Percentiles rank a stretch among this genome's conserved stretches.
These are phyloP conservation scores for Paramecium primaurelia DNA, from an alignment of 73 alveolate species.

Conservation along the genomic window DNA sequence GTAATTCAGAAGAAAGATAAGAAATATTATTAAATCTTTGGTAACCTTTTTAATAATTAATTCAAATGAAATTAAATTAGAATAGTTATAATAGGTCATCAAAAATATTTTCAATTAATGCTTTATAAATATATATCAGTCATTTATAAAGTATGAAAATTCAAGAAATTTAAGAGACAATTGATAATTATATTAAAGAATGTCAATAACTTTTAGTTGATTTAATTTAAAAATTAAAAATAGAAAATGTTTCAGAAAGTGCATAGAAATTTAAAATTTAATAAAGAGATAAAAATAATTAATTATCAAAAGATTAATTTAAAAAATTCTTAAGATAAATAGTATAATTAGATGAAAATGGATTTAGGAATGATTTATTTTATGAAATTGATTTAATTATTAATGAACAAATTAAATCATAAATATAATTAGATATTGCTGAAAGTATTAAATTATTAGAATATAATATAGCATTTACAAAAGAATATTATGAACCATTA, in stretches of 20 bases:
- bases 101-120: slow-evolving; percentile 18
- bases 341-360: slow-evolving; percentile 13
- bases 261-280: background rate
- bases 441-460: background rate
- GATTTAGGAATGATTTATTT: background rate
- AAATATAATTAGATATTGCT: background rate
- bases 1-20: background rate
- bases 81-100: background rate
- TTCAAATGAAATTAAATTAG: background rate
- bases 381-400: background rate
- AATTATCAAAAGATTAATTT: background rate
- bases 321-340: background rate
- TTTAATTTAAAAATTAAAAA: background rate
- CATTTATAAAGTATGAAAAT: background rate
- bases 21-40: background rate
- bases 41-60: background rate
- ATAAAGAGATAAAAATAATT: background rate
- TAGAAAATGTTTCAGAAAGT: background rate
- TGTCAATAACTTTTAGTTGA: background rate
- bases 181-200: background rate
- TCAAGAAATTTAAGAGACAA: background rate
- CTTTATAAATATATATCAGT: background rate
- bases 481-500: background rate
- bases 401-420: background rate
- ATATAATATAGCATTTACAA: background rate